Conservation (phyloP, 768 basidiomycete genomes). For the Cyathus striatus region DNA sequence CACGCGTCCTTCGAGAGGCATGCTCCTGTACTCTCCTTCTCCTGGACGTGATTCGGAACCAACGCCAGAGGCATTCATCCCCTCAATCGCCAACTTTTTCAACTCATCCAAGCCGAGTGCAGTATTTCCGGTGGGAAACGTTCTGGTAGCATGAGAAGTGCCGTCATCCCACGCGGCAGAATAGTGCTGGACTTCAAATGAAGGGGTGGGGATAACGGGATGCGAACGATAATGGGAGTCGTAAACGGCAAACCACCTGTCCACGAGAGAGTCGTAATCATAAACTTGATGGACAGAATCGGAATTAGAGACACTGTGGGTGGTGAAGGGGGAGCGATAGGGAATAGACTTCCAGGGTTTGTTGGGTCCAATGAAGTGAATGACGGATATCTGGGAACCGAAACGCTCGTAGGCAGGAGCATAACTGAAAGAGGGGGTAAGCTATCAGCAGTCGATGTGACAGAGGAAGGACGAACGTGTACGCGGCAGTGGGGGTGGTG, state of each 20-base stretch:
- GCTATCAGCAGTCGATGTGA: slow-evolving; percentile 13
- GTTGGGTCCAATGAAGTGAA: slow-evolving; percentile 94
- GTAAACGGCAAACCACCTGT: slow-evolving; percentile 89
- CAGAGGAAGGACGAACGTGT: slow-evolving; percentile 63
- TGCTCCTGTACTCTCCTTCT: slow-evolving; percentile 70
- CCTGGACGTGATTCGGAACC: slow-evolving; percentile 19
- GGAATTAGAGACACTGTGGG: slow-evolving; percentile 16
- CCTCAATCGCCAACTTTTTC: slow-evolving; percentile 55
- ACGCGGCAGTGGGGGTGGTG: slow-evolving; percentile 94
- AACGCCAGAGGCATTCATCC: slow-evolving; percentile 31
- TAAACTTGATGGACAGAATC: slow-evolving; percentile 46
- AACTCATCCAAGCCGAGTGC: slow-evolving; percentile 62
- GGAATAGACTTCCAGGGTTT: slow-evolving; percentile 89
- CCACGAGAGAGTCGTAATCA: slow-evolving; percentile 76
- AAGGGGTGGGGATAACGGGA: slow-evolving; percentile 29
- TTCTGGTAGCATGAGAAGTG: slow-evolving; percentile 9
- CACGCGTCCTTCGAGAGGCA: slow-evolving; percentile 86
- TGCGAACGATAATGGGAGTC: slow-evolving; percentile 80
- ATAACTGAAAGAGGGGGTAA: slow-evolving; percentile 50
- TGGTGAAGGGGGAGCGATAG: slow-evolving; percentile 56
- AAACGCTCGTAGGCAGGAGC: slow-evolving; percentile 95
- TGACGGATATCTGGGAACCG: slow-evolving; percentile 77
- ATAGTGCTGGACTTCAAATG: slow-evolving; percentile 65
- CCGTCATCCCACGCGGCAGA: slow-evolving; percentile 70
- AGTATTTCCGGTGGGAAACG: slow-evolving; percentile 15